A percentile compares a stretch with the other conserved stretches of the same genome.
phyloP scores from a whole-genome alignment of 495 filamentous ascomycete species.

The Neurospora discreta region DNA sequence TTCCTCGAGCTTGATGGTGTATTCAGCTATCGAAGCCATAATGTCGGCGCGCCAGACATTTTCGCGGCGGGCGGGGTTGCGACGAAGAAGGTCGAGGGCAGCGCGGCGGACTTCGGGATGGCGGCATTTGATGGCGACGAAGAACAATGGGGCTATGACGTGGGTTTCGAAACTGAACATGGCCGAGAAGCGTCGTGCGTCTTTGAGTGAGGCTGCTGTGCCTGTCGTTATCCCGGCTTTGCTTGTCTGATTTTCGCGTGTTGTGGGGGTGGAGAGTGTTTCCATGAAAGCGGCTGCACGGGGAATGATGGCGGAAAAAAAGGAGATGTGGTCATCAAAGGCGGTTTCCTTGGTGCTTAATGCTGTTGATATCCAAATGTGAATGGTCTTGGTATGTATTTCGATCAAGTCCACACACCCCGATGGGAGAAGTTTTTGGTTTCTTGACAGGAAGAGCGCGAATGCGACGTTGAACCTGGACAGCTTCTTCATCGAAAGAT shows the following conservation, averaged over 20 bases:
- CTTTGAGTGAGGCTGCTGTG: background rate
- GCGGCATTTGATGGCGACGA: slow-evolving; percentile 39
- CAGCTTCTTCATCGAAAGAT: slow-evolving; percentile 17
- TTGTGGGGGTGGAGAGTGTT: slow-evolving; percentile 1
- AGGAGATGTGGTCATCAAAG: slow-evolving; percentile 27
- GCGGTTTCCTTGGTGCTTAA: slow-evolving; percentile 23
- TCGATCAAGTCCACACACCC: slow-evolving; percentile 19
- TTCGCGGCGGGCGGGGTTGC: slow-evolving; percentile 22
- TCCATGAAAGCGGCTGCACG: slow-evolving; percentile 20
- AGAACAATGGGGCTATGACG: slow-evolving; percentile 38
- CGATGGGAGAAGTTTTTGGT: slow-evolving; percentile 8
- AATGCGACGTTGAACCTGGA: slow-evolving; percentile 25
- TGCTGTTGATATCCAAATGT: slow-evolving; percentile 27
- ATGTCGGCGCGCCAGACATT: slow-evolving; percentile 29
- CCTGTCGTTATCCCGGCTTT: background rate
- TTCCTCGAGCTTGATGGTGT: slow-evolving; percentile 22
- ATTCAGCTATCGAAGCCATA: slow-evolving; percentile 25
- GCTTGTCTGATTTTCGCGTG: slow-evolving; percentile 1
- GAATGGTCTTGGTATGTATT: slow-evolving; percentile 18
- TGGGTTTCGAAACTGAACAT: slow-evolving; percentile 42
- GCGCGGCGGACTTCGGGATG: slow-evolving; percentile 31
- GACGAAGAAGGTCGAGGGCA: slow-evolving; percentile 28
- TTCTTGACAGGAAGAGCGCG: slow-evolving; percentile 18
- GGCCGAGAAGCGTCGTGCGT: slow-evolving; percentile 14
- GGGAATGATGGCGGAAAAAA: slow-evolving; percentile 27